phyloP scores from a whole-genome alignment of 805 yeast species.

The Kuraishia floccosa region DNA sequence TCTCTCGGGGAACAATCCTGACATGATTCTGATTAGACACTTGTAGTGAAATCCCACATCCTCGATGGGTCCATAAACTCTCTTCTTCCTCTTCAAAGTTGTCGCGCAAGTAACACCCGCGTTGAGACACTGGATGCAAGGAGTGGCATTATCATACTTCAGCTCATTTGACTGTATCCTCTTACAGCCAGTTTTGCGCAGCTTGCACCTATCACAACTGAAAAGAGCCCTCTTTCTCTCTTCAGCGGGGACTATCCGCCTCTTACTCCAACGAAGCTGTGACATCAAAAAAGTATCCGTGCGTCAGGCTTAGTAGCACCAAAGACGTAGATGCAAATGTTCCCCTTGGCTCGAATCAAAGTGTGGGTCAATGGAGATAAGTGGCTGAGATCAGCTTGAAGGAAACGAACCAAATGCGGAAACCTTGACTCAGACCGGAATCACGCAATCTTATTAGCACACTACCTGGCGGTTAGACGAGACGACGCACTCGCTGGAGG shows the following conservation, averaged over 20 bases:
- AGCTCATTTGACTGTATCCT: constrained; percentile 18
- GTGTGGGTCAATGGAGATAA: too few species aligned
- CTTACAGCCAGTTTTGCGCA: constrained; percentile 29
- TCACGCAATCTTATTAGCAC: too few species aligned
- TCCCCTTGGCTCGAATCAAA: too few species aligned
- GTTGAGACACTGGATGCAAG: constrained; percentile 26
- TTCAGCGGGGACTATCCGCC: constrained; percentile 1
- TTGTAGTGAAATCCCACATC: constrained; percentile 31
- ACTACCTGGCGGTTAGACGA: too few species aligned
- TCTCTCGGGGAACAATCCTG: constrained; percentile 29
- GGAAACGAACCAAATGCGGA: too few species aligned
- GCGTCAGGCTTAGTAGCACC: too few species aligned
- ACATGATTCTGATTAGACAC: constrained; percentile 23
- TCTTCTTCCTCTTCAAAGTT: constrained; percentile 26
- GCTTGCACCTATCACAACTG: constrained; percentile 34
- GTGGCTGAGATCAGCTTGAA: too few species aligned
- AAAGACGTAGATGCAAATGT: too few species aligned
- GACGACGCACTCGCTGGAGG: too few species aligned
- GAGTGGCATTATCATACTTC: constrained; percentile 23
- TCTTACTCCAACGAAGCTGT: background rate
- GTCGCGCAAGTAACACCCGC: constrained; percentile 27
- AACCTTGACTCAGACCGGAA: too few species aligned
- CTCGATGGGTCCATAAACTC: constrained; percentile 28
- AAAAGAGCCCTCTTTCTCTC: constrained; percentile 22
- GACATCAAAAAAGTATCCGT: too few species aligned